Base-by-base conservation (phyloP, 768 basidiomycete species). In the Russula earlei region DNA sequence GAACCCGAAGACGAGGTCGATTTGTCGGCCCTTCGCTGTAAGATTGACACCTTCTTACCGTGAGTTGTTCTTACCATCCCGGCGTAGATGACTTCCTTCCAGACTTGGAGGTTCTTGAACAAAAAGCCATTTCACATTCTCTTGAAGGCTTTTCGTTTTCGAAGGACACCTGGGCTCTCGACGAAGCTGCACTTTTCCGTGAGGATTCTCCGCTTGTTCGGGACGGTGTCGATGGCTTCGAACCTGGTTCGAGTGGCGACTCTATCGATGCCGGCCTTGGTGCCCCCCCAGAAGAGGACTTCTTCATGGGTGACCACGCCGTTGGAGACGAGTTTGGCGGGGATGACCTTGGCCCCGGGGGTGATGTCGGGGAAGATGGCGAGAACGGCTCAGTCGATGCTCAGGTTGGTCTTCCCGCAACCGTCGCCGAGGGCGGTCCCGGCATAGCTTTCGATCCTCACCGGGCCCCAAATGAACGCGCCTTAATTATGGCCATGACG, bases 401-500 rank as follows among this genome's bases (percentile, higher is more conserved):
- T 70, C 67, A 74, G 31, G 74, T 74, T 34, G 71, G 69, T 17
- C 68, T 55, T 38, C 60, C 69, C 29, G 74, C 72, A 0, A 73
- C 72, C 48, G 77, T 72, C 2, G 80, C 79, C 19, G 75, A 74
- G 25, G 76, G 69, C 12, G 84, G 79, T 3, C 72, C 72, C 6
- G 80, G 81, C 55, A 80, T 84, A 12, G 83, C 88, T 1, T 99
- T 95, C 66, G 93, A 97, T 68, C 93, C 93, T 8, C 77, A 87
- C 36, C 75, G 77, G n/a, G 75, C 77, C 42, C 84, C 85, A 7
- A 85, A 82, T 60, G 83, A 89, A 55, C 77, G 85, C 5, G 89
- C 92, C 60, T 74, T 95, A 27, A 79, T 93, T 48, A 80, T 97
- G 77, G 89, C 89, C 0, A 88, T 96, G 83, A 82, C 81, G 3